A percentile compares a stretch with the other conserved stretches of the same genome.
These are phyloP conservation scores for Aspergillus brunneoviolaceus DNA, from an alignment of 2,329 filamentous ascomycete genomes.

Conservation along the genomic window DNA sequence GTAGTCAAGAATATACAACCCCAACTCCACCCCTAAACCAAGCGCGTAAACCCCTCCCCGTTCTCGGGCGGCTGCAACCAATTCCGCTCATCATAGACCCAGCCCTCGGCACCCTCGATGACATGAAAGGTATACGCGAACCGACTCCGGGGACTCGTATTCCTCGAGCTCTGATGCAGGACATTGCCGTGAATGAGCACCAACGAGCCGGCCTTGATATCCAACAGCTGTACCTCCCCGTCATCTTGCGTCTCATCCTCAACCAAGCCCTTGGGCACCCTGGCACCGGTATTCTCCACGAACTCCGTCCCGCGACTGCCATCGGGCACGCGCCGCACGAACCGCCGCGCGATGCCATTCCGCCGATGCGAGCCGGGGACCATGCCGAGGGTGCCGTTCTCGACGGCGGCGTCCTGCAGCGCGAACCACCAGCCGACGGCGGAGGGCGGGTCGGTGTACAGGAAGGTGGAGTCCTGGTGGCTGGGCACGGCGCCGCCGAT, in stretches of 20 bases:
- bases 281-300: constrained; percentile 64
- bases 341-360: constrained; percentile 64
- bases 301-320: constrained; percentile 60
- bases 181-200: constrained; percentile 95
- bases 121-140: constrained; percentile 98
- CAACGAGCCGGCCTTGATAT: constrained; percentile 86
- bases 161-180: constrained; percentile 94
- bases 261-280: constrained; percentile 60
- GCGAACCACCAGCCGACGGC: constrained; percentile 98
- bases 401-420: constrained; percentile 80
- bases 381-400: constrained; percentile 89
- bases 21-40: constrained; percentile 41
- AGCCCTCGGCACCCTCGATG: constrained; percentile 73
- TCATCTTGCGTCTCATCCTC: constrained; percentile 40
- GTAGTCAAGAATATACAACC: neutral
- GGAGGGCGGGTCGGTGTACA: constrained; percentile 84
- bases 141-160: constrained; percentile 77
- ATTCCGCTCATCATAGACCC: constrained; percentile 77
- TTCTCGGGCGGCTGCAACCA: constrained; percentile 84
- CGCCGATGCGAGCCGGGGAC: constrained; percentile 70
- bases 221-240: constrained; percentile 63
- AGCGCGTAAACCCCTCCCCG: constrained; percentile 74
- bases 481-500: constrained; percentile 88
- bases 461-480: constrained; percentile 88
- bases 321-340: constrained; percentile 58